Base-by-base conservation (phyloP, 495 filamentous ascomycete species). In the Tuber aestivum region DNA sequence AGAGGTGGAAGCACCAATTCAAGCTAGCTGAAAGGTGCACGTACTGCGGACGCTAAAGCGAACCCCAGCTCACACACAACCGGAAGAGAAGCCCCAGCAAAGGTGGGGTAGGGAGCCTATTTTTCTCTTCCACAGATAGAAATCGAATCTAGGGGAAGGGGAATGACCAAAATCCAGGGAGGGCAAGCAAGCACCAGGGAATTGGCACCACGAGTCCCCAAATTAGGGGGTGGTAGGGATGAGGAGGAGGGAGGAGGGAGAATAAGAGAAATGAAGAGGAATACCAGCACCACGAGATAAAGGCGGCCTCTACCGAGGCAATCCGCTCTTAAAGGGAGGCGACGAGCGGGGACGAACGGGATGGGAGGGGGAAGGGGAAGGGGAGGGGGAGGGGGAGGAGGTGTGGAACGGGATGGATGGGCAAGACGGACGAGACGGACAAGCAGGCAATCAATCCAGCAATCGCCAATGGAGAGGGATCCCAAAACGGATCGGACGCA, bases 11-110 rank as follows among this genome's bases (percentile, higher is more conserved):
- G 45, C 45, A 48, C 45, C 56, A 32, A 65, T 65, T 65, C 56
- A 27, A 65, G 56, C 56, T 65, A 32, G 56, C 56, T 65, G 50
- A 61, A 61, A 61, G 50, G 50, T n/a, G 50, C n/a, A 65, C 10
- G 56, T 65, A 65, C n/a, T 65, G 56, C n/a, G 2, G 56, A n/a
- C 56, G 56, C 56, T 65, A 65, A 65, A 65, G n/a, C 27, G 16
- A 65, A 65, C 27, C 32, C 32, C n/a, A 32, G 56, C 56, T 32
- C 56, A 32, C 56, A 32, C 56, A 65, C n/a, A n/a, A 65, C 32
- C 18, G 56, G n/a, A n/a, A 61, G 50, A 61, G 23, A 21, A 61
- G 50, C 50, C n/a, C 8, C 14, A 61, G n/a, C 7, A 32, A 27
- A 61, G 32, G 3, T 61, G 3, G 23, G 16, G 56, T 32, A 65